phyloP scores from a whole-genome alignment of 2,329 filamentous ascomycete species.

The Cladophialophora immunda region DNA sequence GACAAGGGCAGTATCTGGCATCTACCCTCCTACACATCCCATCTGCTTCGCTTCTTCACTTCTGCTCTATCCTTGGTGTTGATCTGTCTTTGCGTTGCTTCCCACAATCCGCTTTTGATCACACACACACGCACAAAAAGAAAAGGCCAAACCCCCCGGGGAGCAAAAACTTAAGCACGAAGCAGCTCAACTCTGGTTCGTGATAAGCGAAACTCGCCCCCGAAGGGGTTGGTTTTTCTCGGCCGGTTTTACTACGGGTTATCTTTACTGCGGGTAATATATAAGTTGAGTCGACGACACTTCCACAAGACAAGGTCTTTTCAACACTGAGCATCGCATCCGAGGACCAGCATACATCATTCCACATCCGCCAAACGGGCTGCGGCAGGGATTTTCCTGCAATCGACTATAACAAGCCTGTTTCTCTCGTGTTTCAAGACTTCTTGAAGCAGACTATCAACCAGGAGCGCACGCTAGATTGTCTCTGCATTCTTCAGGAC shows the following conservation, averaged over 20 bases:
- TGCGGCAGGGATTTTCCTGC: neutral
- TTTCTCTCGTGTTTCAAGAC: neutral
- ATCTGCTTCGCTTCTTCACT: neutral
- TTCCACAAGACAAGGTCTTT: too few species aligned
- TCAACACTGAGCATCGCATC: too few species aligned
- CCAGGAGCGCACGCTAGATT: neutral
- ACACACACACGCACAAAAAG: neutral
- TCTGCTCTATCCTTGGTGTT: neutral
- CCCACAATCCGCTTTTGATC: neutral
- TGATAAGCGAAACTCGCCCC: constrained; percentile 3
- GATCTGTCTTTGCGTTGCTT: neutral
- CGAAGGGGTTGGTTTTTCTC: neutral
- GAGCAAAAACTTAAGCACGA: neutral
- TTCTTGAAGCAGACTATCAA: neutral
- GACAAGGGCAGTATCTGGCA: constrained; percentile 8
- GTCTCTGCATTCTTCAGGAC: neutral
- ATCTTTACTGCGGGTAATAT: too few species aligned
- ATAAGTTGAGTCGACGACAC: neutral
- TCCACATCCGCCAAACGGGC: neutral
- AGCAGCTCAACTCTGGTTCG: neutral
- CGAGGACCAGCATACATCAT: too few species aligned
- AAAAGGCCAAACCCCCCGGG: neutral
- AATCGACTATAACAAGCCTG: neutral
- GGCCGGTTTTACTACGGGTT: neutral
- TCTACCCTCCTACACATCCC: neutral